Percentiles rank a stretch among this genome's conserved stretches.
Conservation (phyloP, 352 stramenopile genomes). For the Peronospora tabacina region DNA sequence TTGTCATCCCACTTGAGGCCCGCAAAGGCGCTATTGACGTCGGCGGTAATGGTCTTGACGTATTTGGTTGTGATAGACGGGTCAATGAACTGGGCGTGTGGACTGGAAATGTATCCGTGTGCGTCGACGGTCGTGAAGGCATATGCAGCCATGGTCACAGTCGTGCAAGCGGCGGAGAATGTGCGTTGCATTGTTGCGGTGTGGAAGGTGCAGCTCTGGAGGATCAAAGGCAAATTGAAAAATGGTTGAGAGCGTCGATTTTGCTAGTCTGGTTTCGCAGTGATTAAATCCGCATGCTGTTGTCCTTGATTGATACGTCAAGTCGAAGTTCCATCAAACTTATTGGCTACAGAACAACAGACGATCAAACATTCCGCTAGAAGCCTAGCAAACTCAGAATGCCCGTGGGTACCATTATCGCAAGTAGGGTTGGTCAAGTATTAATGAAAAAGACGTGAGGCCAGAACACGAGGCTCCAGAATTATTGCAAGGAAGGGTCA, state of each 20-base stretch:
- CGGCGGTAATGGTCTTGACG: slow-evolving; percentile 31
- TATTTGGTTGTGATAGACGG: slow-evolving; percentile 29
- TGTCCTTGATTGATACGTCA: not conserved
- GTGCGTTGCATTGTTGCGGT: slow-evolving; percentile 11
- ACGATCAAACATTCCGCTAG: not conserved
- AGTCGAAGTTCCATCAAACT: slow-evolving; percentile 3
- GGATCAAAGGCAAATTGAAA: slow-evolving; percentile 16
- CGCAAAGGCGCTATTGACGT: slow-evolving; percentile 32
- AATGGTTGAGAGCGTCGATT: slow-evolving; percentile 10
- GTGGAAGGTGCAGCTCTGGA: not conserved
- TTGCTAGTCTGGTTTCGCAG: not conserved
- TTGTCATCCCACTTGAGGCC: slow-evolving; percentile 54
- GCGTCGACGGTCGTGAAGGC: slow-evolving; percentile 21
- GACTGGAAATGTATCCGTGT: slow-evolving; percentile 48
- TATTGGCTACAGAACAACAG: slow-evolving; percentile 7
- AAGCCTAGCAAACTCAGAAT: not conserved
- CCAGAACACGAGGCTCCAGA: too few relatives aligned
- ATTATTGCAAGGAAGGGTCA: too few relatives aligned
- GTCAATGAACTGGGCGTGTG: slow-evolving; percentile 33
- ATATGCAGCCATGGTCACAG: slow-evolving; percentile 4
- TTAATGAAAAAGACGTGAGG: too few relatives aligned
- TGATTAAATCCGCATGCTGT: slow-evolving; percentile 6
- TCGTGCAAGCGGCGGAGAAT: slow-evolving; percentile 1
- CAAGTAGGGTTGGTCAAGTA: too few relatives aligned
- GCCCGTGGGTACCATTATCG: too few relatives aligned